Evolutionary conservation across 495 filamentous ascomycete genomes (phyloP).

Genomic region (Podospora comata): DNA sequence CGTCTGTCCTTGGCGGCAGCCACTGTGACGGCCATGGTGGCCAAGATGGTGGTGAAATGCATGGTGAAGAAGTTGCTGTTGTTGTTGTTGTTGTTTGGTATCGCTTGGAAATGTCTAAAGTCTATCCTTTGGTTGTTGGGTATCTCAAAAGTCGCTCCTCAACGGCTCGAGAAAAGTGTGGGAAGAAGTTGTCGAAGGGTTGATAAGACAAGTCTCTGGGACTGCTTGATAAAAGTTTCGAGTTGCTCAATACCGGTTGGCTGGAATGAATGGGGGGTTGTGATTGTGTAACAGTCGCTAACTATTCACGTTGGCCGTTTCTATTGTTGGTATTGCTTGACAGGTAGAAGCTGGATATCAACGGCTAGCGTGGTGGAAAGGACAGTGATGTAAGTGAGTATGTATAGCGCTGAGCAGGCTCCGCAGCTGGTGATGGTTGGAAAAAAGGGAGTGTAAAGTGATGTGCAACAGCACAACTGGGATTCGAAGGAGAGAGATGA

Average conservation of each 20-base stretch:
- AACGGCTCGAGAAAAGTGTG: conserved; percentile 2
- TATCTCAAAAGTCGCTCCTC: conserved; percentile 10
- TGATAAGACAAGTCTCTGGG: conserved; percentile 23
- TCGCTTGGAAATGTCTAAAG: conserved; percentile 2
- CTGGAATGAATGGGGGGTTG: conserved; percentile 4
- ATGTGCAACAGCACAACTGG: conserved; percentile 6
- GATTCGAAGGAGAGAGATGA: conserved; percentile 2
- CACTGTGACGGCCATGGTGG: conserved; percentile 27
- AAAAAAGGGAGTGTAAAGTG: conserved; percentile 6
- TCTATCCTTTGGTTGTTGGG: background rate
- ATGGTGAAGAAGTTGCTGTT: conserved; percentile 11
- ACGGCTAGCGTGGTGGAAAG: conserved; percentile 5
- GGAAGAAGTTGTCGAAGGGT: background rate
- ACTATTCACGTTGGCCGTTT: background rate
- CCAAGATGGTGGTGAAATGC: conserved; percentile 25
- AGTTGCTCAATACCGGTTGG: conserved; percentile 5
- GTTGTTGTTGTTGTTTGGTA: conserved; percentile 2
- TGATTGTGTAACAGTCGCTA: no score
- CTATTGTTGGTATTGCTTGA: background rate
- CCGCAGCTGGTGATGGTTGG: background rate
- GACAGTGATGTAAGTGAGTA: background rate
- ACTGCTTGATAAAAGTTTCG: conserved; percentile 15
- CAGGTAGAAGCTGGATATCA: background rate
- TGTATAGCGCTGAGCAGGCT: background rate
- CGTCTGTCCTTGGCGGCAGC: conserved; percentile 34